Conservation (phyloP, 768 basidiomycete species). For the Pulveroboletus sp. region DNA sequence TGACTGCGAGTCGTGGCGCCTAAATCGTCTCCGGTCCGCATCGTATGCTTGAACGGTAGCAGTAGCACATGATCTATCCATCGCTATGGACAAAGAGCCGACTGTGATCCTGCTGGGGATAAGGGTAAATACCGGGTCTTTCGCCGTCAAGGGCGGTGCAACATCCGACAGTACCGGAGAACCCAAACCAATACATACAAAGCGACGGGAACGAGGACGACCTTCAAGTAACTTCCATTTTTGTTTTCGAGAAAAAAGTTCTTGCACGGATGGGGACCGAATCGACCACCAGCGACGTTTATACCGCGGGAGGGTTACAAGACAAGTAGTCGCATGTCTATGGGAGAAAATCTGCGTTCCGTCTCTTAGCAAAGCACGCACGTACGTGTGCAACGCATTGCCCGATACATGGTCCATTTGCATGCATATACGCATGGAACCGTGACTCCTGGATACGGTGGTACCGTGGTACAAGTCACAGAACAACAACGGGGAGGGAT, state of each 20-base stretch:
- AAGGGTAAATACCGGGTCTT: background rate
- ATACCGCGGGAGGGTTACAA: background rate
- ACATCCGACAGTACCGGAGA: background rate
- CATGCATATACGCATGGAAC: no score
- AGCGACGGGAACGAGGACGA: background rate
- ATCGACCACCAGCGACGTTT: no score
- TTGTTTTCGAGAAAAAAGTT: no score
- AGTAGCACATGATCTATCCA: background rate
- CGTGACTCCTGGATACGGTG: no score
- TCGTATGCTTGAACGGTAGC: background rate
- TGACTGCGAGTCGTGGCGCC: no score
- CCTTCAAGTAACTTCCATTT: background rate
- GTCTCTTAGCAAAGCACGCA: no score
- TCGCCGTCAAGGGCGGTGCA: background rate
- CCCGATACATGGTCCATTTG: no score
- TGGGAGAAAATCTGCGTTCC: no score
- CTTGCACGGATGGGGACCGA: no score
- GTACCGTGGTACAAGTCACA: no score
- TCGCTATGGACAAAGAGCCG: background rate
- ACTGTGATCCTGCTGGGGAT: background rate
- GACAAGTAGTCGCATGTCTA: background rate
- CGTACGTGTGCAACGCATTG: no score
- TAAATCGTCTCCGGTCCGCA: background rate
- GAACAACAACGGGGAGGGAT: no score
- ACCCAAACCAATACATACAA: background rate